Percentiles rank a stretch among this genome's conserved stretches.
Conservation (phyloP, 164 flowering plant species). For the Vitis labrusca region DNA sequence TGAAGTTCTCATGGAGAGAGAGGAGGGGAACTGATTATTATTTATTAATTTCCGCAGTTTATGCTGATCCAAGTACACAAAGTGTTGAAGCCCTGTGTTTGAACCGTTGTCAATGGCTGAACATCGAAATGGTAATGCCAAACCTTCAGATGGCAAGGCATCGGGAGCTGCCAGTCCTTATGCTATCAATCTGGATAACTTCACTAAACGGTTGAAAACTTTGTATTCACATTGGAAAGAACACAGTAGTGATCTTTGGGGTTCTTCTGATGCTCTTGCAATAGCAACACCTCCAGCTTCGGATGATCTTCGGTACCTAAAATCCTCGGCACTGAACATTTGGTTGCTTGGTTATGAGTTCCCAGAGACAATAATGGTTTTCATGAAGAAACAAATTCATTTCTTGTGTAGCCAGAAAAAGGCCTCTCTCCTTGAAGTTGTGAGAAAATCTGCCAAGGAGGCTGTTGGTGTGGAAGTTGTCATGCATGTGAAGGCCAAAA, state of each 20-base stretch:
- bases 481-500: constrained; percentile 70
- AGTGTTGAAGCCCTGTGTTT: not conserved
- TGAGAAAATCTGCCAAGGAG: constrained; percentile 50
- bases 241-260: constrained; percentile 51
- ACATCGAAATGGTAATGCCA: constrained; percentile 25
- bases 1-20: not conserved
- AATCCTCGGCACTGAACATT: constrained; percentile 72
- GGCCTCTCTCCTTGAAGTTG: constrained; percentile 57
- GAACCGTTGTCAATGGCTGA: constrained; percentile 26
- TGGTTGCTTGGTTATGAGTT: constrained; percentile 87
- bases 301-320: constrained; percentile 70
- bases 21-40: not conserved
- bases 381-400: constrained; percentile 61
- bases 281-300: constrained; percentile 78
- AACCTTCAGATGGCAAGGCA: constrained; percentile 21
- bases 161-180: constrained; percentile 21
- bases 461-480: constrained; percentile 51
- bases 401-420: constrained; percentile 75
- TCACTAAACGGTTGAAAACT: constrained; percentile 38
- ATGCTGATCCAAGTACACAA: constrained; percentile 1
- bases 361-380: constrained; percentile 85
- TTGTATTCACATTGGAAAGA: constrained; percentile 51
- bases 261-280: constrained; percentile 45
- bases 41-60: constrained; percentile 8
- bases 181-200: constrained; percentile 27